phyloP scores from a whole-genome alignment of 2,329 filamentous ascomycete species.

The Neoarthrinium moseri region DNA sequence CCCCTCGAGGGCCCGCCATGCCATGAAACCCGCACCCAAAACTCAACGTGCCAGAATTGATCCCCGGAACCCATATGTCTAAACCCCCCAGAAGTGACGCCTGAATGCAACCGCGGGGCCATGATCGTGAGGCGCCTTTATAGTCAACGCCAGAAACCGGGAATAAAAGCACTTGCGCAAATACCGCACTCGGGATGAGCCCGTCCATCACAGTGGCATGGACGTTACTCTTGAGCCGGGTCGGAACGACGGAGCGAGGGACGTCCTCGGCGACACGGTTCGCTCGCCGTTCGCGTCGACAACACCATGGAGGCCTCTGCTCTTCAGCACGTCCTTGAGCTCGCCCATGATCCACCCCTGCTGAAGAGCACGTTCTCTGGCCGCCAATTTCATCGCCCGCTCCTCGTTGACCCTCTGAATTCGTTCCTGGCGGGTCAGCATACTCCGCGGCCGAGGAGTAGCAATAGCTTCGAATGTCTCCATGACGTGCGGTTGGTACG shows the following conservation, averaged over 20 bases:
- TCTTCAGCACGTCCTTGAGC: constrained; percentile 81
- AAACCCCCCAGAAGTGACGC: neutral
- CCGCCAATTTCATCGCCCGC: constrained; percentile 68
- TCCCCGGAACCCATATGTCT: neutral
- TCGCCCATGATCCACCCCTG: constrained; percentile 90
- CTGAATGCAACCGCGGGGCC: neutral
- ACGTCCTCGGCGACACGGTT: too few relatives aligned
- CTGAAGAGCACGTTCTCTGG: constrained; percentile 74
- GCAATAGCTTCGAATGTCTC: constrained; percentile 95
- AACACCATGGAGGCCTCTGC: constrained; percentile 5
- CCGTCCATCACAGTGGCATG: too few relatives aligned
- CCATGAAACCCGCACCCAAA: constrained; percentile 7
- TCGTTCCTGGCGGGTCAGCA: constrained; percentile 80
- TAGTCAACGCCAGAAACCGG: neutral
- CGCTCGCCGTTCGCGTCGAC: neutral
- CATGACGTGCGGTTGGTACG: constrained; percentile 77
- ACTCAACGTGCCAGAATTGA: neutral
- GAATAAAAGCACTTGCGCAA: neutral
- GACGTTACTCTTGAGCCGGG: too few relatives aligned
- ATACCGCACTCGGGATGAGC: too few relatives aligned
- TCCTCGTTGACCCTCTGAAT: constrained; percentile 88
- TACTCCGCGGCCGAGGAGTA: constrained; percentile 66
- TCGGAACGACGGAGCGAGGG: too few relatives aligned
- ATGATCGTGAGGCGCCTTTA: neutral
- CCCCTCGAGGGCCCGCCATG: constrained; percentile 6